Evolutionary conservation across 2,329 filamentous ascomycete species (phyloP), one percentile per base, ranked within the genome.

Genomic region (Erysiphe pulchra): DNA sequence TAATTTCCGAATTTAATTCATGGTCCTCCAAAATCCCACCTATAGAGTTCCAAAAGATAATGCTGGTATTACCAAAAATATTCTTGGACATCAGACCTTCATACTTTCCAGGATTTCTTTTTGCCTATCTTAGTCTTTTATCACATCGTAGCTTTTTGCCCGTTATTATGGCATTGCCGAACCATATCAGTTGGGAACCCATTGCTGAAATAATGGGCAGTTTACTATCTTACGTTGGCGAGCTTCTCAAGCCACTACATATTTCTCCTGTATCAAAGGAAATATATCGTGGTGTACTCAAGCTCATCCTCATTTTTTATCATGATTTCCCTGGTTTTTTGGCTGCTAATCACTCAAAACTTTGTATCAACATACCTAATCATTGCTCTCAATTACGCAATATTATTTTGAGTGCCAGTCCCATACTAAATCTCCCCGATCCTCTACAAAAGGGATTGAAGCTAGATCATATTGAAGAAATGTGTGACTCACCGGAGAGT

Each of bases 241-340:
- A 87, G 52, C 71, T 90, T 50, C 67, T 93, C 51, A 90, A 87
- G 61, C 70, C 76, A 10, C 64, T 77, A 28, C 76, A 76, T 47
- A 69, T 84, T 14, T 68, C 76, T 3, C 67, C 73, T 32, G 69
- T 81, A 44, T 74, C 77, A 32, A 86, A 83, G 58, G 82, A 87
- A 46, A 73, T 92, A 49, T 94, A 93, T 60, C 77, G 83, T 49
- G 84, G 79, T 9, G 74, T 81, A 1, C 65, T 92, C 42, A 85
- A 92, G 56, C 72, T 94, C 48, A 64, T 95, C 46, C 65, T 92
- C 32, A 71, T 92, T 45, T 65, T 98, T 45, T 82, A 93, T 53
- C 90, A 95, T 57, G 90, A 98, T 60, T 95, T 84, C 61, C 81
- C 87, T 0, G 85, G 94, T 47, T 98, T 93, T 60, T 64, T 98